Conservation (phyloP, 78 protist species). For the Corallochytrium limacisporum region DNA sequence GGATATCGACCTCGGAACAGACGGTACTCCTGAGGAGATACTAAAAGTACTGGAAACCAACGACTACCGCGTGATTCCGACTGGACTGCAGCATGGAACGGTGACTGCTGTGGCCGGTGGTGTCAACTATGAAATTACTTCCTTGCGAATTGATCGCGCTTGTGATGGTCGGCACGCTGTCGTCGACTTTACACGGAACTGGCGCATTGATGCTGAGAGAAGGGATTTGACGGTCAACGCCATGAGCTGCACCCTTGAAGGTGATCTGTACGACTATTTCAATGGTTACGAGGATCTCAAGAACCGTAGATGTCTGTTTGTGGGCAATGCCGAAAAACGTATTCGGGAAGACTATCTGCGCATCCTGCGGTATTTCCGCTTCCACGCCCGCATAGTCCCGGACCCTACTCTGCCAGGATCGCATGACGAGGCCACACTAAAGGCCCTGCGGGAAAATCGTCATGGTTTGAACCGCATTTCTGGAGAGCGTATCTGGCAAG, state of each 20-base stretch:
- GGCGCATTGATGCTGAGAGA: slow-evolving; percentile 12
- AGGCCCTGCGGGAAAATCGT: neutral
- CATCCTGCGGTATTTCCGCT: slow-evolving; percentile 28
- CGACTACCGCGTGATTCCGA: neutral
- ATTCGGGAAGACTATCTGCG: slow-evolving; percentile 26
- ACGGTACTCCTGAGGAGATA: slow-evolving; percentile 5
- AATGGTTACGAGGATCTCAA: neutral
- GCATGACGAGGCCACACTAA: slow-evolving; percentile 1
- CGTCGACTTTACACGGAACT: slow-evolving; percentile 2
- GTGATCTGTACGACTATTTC: slow-evolving; percentile 16
- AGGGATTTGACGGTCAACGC: slow-evolving; percentile 18
- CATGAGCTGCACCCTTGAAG: slow-evolving; percentile 1
- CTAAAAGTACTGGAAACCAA: neutral
- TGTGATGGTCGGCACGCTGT: slow-evolving; percentile 19
- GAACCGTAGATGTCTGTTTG: neutral
- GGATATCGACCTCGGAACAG: slow-evolving; percentile 17
- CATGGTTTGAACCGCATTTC: neutral
- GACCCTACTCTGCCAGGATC: neutral
- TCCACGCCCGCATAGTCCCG: slow-evolving; percentile 17
- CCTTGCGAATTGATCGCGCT: neutral
- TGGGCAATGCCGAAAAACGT: slow-evolving; percentile 5
- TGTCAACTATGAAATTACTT: slow-evolving; percentile 9
- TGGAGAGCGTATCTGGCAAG: slow-evolving; percentile 29
- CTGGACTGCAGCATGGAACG: slow-evolving; percentile 24
- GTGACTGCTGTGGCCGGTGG: neutral